A percentile compares a stretch with the other conserved stretches of the same genome.
phyloP scores from a whole-genome alignment of 2,329 filamentous ascomycete species.

The Myriosclerotinia duriaeana region DNA sequence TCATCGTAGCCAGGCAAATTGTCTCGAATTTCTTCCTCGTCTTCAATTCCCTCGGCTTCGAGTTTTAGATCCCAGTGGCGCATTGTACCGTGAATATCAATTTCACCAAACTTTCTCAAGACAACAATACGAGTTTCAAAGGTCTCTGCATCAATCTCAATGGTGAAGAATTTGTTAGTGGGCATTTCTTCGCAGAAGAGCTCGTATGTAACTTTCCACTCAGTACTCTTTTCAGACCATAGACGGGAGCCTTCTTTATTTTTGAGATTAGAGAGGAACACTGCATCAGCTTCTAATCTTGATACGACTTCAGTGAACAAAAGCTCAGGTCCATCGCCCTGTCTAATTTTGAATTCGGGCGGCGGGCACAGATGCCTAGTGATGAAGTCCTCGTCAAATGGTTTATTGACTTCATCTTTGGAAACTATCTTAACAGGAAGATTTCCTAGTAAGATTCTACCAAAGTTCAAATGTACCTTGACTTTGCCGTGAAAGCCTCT shows the following conservation, averaged over 20 bases:
- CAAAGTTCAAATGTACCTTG: constrained; percentile 35
- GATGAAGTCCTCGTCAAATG: background rate
- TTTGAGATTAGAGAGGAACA: constrained; percentile 33
- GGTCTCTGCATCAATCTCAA: constrained; percentile 39
- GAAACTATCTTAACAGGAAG: constrained; percentile 27
- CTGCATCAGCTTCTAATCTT: constrained; percentile 32
- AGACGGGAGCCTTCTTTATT: constrained; percentile 27
- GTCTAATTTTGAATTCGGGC: background rate
- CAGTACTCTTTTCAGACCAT: constrained; percentile 30
- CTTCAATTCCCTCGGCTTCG: constrained; percentile 27
- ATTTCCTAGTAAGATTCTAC: constrained; percentile 33
- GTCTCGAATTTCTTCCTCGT: constrained; percentile 20
- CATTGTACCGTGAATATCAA: constrained; percentile 38
- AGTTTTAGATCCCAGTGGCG: constrained; percentile 39
- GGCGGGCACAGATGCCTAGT: constrained; percentile 18
- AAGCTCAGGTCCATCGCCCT: constrained; percentile 17
- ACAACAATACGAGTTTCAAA: constrained; percentile 30
- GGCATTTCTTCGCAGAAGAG: constrained; percentile 34
- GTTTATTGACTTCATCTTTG: constrained; percentile 12
- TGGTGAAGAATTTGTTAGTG: constrained; percentile 26
- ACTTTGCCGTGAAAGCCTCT: constrained; percentile 35
- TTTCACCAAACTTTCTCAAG: constrained; percentile 27
- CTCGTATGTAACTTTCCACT: constrained; percentile 35
- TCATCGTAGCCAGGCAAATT: constrained; percentile 25
- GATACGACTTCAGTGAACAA: constrained; percentile 38